phyloP scores from a whole-genome alignment of 208 protist species.

The Acanthamoeba rhysodes region DNA sequence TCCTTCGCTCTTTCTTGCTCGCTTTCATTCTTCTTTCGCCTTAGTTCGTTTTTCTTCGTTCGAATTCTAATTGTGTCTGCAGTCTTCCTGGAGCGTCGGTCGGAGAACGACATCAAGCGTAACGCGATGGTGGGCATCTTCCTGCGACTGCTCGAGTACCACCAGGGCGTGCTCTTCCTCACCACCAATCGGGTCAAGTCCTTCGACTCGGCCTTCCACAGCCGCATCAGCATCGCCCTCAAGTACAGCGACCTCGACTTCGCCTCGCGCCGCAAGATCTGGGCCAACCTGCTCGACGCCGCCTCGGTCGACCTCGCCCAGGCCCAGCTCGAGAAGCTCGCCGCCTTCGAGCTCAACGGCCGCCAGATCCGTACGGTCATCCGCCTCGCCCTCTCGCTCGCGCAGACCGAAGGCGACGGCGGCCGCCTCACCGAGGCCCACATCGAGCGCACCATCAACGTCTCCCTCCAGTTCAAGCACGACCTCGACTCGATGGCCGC shows the following conservation, averaged over 20 bases:
- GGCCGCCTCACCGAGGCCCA: neutral
- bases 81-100: conserved; percentile 78
- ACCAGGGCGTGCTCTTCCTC: conserved; percentile 85
- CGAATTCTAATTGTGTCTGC: neutral
- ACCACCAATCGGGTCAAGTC: conserved; percentile 84
- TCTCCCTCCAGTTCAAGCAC: neutral
- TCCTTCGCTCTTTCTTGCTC: neutral
- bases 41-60: no score
- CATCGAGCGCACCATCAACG: conserved; percentile 4
- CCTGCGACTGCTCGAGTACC: conserved; percentile 85
- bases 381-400: conserved; percentile 74
- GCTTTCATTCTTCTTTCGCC: neutral
- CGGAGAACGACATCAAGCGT: conserved; percentile 73
- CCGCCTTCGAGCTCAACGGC: conserved; percentile 39
- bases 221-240: conserved; percentile 81
- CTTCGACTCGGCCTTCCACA: conserved; percentile 84
- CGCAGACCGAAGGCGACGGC: conserved; percentile 14
- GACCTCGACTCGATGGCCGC: conserved; percentile 4
- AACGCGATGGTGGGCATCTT: conserved; percentile 86
- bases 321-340: neutral
- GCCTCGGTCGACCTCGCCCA: neutral
- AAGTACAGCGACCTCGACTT: conserved; percentile 71
- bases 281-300: conserved; percentile 73
- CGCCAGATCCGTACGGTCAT: conserved; percentile 81
- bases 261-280: conserved; percentile 62